Evolutionary conservation across 768 basidiomycete genomes (phyloP).

Genomic region (Holtermannia corniformis): DNA sequence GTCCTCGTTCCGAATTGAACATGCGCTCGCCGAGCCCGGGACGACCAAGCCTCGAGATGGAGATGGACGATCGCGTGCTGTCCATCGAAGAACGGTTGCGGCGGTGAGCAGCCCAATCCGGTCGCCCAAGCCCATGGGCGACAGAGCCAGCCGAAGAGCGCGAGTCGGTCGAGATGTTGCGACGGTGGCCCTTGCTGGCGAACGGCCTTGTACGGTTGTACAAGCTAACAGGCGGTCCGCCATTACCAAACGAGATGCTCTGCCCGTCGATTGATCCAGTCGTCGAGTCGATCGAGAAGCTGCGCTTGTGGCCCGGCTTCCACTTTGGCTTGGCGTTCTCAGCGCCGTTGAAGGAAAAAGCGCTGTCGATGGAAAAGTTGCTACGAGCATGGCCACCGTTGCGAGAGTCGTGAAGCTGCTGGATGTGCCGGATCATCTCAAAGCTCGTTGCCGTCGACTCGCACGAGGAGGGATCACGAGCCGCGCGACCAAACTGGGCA

Average conservation of each 20-base stretch:
- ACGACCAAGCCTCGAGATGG: slow-evolving; percentile 19
- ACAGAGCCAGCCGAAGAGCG: background rate
- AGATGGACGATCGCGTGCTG: slow-evolving; percentile 15
- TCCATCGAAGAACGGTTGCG: slow-evolving; percentile 23
- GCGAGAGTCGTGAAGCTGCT: background rate
- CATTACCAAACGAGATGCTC: slow-evolving; percentile 1
- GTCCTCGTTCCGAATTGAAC: slow-evolving; percentile 27
- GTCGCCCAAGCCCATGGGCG: slow-evolving; percentile 13
- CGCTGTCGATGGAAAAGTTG: slow-evolving; percentile 9
- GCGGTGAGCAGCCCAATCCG: slow-evolving; percentile 32
- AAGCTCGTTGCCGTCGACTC: background rate
- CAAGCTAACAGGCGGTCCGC: slow-evolving; percentile 20
- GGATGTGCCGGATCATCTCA: background rate
- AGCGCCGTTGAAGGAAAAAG: background rate
- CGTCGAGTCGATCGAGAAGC: slow-evolving; percentile 27
- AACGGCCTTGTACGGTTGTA: slow-evolving; percentile 16
- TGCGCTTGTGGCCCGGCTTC: slow-evolving; percentile 16
- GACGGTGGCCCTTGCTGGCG: slow-evolving; percentile 26
- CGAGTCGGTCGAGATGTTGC: slow-evolving; percentile 16
- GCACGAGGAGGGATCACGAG: slow-evolving; percentile 5
- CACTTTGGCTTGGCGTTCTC: background rate
- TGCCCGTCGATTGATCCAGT: slow-evolving; percentile 17
- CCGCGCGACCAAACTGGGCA: slow-evolving; percentile 26
- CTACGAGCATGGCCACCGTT: slow-evolving; percentile 1
- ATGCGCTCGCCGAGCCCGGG: slow-evolving; percentile 38